Percentiles rank a stretch among this genome's conserved stretches.
These are phyloP conservation scores for Hypoxylon sp. DNA, from an alignment of 2,329 filamentous ascomycete species.

Conservation along the genomic window DNA sequence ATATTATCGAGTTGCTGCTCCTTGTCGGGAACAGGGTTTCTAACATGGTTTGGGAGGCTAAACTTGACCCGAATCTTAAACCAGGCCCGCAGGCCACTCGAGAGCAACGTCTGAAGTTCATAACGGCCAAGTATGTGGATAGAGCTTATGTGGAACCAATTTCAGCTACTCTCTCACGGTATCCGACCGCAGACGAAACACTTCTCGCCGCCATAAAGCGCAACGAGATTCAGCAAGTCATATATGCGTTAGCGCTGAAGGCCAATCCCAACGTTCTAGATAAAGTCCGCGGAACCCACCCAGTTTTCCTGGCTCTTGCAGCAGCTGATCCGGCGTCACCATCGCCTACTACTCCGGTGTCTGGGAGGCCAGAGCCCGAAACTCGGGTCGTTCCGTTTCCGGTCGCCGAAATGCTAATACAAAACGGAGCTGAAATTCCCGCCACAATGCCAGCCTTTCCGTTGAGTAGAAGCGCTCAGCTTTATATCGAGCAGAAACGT, in stretches of 20 bases:
- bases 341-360: conserved; percentile 61
- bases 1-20: conserved; percentile 94
- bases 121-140: conserved; percentile 94
- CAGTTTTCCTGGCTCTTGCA: conserved; percentile 90
- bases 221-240: conserved; percentile 93
- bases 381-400: conserved; percentile 80
- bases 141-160: conserved; percentile 84
- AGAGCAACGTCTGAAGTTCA: conserved; percentile 93
- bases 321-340: conserved; percentile 92
- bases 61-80: conserved; percentile 80
- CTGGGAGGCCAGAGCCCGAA: conserved; percentile 59
- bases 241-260: conserved; percentile 88
- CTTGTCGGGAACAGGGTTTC: conserved; percentile 94
- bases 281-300: conserved; percentile 88
- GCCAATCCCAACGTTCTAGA: conserved; percentile 91
- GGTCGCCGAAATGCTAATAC: conserved; percentile 89
- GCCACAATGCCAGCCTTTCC: conserved; percentile 82
- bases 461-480: conserved; percentile 81
- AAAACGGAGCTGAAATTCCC: conserved; percentile 94
- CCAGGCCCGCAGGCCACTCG: conserved; percentile 83
- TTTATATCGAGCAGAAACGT: conserved; percentile 87
- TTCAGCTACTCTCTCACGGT: conserved; percentile 81
- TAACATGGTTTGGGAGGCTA: conserved; percentile 97
- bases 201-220: conserved; percentile 93
- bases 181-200: conserved; percentile 85